Conservation (phyloP, 495 filamentous ascomycete genomes). For the Wilcoxina mikolae region DNA sequence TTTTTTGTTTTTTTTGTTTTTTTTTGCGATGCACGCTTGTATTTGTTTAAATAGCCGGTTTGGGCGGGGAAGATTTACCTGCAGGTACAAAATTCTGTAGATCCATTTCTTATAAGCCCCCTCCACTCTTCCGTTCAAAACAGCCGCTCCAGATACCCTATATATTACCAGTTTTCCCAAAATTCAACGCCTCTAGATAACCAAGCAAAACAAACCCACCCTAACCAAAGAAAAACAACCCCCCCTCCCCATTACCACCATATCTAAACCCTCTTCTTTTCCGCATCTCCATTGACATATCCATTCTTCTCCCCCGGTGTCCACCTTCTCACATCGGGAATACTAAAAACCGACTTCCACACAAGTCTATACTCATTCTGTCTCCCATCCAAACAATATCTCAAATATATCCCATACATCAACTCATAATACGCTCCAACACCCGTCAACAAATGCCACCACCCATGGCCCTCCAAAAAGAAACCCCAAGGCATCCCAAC, state of each 20-base stretch:
- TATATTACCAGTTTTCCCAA: no score
- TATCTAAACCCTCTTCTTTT: constrained; percentile 12
- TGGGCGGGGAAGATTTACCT: no score
- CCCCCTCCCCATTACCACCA: no score
- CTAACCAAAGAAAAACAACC: no score
- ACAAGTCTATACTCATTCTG: constrained; percentile 61
- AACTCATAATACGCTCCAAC: constrained; percentile 70
- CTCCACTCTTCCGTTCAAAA: no score
- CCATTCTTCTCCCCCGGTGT: constrained; percentile 6
- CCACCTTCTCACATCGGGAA: constrained; percentile 45
- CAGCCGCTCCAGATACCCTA: no score
- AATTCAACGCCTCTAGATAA: no score
- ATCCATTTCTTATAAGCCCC: no score
- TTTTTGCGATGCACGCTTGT: no score
- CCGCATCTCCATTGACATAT: constrained; percentile 3
- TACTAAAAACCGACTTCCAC: constrained; percentile 51
- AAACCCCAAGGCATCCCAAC: constrained; percentile 83
- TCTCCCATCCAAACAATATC: constrained; percentile 59
- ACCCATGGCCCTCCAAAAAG: constrained; percentile 82
- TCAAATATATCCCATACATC: constrained; percentile 62
- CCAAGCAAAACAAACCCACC: no score
- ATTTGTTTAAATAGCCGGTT: no score
- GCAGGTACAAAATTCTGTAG: no score
- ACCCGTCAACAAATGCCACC: constrained; percentile 62
- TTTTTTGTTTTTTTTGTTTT: not conserved